Percentiles rank a stretch among this genome's conserved stretches.
phyloP scores from a whole-genome alignment of 2,329 filamentous ascomycete genomes.

The Apiospora arundinis region DNA sequence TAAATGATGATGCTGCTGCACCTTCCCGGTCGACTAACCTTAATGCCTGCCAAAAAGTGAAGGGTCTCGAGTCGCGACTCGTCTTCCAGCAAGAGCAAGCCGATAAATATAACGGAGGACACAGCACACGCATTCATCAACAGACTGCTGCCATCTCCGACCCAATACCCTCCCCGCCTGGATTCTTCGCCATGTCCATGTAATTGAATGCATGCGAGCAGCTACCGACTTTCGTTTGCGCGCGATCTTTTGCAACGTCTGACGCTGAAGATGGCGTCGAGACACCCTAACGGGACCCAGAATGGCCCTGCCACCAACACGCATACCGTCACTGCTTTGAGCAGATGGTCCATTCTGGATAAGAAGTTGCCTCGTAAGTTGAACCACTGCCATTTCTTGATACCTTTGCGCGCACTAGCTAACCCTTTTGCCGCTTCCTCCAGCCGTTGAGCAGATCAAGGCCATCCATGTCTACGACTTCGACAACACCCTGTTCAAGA shows the following conservation, averaged over 20 bases:
- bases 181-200: background rate
- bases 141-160: background rate
- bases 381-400: background rate
- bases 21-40: background rate
- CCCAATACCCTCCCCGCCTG: background rate
- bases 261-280: conserved; percentile 33
- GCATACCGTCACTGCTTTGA: conserved; percentile 74
- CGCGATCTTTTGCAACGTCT: conserved; percentile 32
- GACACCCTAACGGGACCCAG: conserved; percentile 27
- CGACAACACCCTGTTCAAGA: conserved; percentile 95
- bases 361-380: conserved; percentile 71
- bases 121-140: background rate
- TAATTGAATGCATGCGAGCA: conserved; percentile 20
- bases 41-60: conserved; percentile 16
- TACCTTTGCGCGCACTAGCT: background rate
- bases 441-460: conserved; percentile 72
- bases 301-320: conserved; percentile 30
- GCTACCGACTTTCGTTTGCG: conserved; percentile 11
- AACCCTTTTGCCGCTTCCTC: conserved; percentile 21
- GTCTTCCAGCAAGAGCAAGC: background rate
- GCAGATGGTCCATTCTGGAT: conserved; percentile 82
- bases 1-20: conserved; percentile 17
- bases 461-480: conserved; percentile 95
- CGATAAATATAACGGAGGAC: background rate
- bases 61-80: conserved; percentile 1